Conservation (phyloP, 768 basidiomycete genomes). For the Lyophyllum decastes region DNA sequence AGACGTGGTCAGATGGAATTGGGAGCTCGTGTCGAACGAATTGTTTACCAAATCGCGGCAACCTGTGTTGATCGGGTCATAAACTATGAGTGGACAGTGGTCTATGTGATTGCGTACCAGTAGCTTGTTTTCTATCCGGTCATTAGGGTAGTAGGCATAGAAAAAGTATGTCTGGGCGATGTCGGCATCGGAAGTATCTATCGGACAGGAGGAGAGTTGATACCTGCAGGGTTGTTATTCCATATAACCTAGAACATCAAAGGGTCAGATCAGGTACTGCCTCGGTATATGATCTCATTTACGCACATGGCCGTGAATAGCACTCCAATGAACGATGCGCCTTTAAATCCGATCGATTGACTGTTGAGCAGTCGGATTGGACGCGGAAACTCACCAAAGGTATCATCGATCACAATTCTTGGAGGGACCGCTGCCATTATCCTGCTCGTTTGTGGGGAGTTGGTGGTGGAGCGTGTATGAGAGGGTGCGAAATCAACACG, state of each 20-base stretch:
- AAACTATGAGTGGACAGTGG: background rate
- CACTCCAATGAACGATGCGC: constrained; percentile 29
- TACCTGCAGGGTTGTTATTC: constrained; percentile 37
- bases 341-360: constrained; percentile 14
- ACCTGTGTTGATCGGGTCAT: constrained; percentile 21
- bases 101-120: constrained; percentile 19
- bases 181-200: background rate
- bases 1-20: background rate
- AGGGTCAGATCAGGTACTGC: background rate
- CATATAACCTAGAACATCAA: constrained; percentile 28
- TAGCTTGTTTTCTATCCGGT: constrained; percentile 23
- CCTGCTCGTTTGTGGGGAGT: background rate
- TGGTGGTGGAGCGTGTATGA: background rate
- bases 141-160: constrained; percentile 33
- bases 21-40: background rate
- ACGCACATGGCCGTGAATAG: constrained; percentile 33
- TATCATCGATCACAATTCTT: constrained; percentile 18
- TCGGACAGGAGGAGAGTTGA: background rate
- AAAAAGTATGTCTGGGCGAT: constrained; percentile 34
- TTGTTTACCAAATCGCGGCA: constrained; percentile 26
- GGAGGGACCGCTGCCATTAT: constrained; percentile 4
- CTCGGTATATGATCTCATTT: background rate
- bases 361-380: background rate
- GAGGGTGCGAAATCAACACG: background rate
- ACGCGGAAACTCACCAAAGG: constrained; percentile 18